Percentiles rank a stretch among this genome's conserved stretches.
Evolutionary conservation across 148 eudicot species (phyloP).

Genomic region (Spergularia marina): DNA sequence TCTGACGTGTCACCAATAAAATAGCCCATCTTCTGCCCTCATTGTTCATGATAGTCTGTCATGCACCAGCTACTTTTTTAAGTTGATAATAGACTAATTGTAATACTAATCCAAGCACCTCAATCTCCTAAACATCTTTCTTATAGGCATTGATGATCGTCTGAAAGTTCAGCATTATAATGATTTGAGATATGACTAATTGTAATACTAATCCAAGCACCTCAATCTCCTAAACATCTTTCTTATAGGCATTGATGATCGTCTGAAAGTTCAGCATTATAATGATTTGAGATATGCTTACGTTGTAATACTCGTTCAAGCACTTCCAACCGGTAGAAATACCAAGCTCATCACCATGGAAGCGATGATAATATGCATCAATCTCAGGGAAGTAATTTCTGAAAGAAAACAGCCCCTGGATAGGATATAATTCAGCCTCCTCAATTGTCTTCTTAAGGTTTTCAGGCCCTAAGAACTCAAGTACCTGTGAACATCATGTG

Average conservation of each 20-base stretch:
- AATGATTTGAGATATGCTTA: constrained; percentile 33
- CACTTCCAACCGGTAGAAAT: constrained; percentile 86
- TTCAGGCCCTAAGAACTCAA: constrained; percentile 66
- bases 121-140: background rate
- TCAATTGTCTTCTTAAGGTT: constrained; percentile 61
- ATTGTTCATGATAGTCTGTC: background rate
- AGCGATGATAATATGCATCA: constrained; percentile 73
- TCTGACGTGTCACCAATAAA: too few relatives aligned
- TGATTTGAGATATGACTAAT: constrained; percentile 43
- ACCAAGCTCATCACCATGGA: constrained; percentile 73
- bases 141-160: background rate
- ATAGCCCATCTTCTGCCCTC: too few relatives aligned
- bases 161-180: background rate
- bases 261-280: background rate
- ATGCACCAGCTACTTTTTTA: background rate
- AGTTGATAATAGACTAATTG: background rate
- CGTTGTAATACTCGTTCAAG: constrained; percentile 70
- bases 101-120: background rate
- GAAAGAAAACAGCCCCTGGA: constrained; percentile 69
- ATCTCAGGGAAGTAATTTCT: constrained; percentile 66
- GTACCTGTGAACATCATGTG: constrained; percentile 51
- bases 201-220: constrained; percentile 60
- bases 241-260: background rate
- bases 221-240: constrained; percentile 26
- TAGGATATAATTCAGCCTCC: constrained; percentile 84